Evolutionary conservation across 352 stramenopile species (phyloP).

Genomic region (Phytopythium ostracodes): DNA sequence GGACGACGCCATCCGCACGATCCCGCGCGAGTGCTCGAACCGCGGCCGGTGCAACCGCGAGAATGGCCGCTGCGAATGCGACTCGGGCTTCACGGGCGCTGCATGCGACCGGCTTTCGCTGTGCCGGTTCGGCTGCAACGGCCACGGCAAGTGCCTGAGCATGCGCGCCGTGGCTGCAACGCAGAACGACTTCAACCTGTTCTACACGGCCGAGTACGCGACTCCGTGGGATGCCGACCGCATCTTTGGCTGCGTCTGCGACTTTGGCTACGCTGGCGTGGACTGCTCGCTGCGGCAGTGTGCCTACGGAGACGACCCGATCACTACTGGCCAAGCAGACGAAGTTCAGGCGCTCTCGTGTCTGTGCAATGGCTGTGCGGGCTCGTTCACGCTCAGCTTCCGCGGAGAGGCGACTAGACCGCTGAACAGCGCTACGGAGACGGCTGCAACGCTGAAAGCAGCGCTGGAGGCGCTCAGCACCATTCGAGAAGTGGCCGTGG

Average conservation of each 20-base stretch:
- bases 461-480: slow-evolving; percentile 50
- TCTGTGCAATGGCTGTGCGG: slow-evolving; percentile 44
- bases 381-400: slow-evolving; percentile 64
- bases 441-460: slow-evolving; percentile 31
- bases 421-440: slow-evolving; percentile 38
- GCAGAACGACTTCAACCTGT: slow-evolving; percentile 61
- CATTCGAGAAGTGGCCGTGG: slow-evolving; percentile 44
- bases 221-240: slow-evolving; percentile 81
- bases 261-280: slow-evolving; percentile 83
- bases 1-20: slow-evolving; percentile 35
- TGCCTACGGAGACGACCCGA: slow-evolving; percentile 83
- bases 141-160: slow-evolving; percentile 86
- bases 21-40: slow-evolving; percentile 59
- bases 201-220: slow-evolving; percentile 50
- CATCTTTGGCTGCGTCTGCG: slow-evolving; percentile 86
- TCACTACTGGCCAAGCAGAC: slow-evolving; percentile 66
- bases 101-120: slow-evolving; percentile 60
- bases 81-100: slow-evolving; percentile 60
- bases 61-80: slow-evolving; percentile 77
- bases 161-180: slow-evolving; percentile 50
- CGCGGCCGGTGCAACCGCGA: slow-evolving; percentile 71
- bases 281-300: slow-evolving; percentile 86
- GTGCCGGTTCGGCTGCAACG: slow-evolving; percentile 84
- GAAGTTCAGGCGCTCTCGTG: slow-evolving; percentile 84
- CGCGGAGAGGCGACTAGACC: slow-evolving; percentile 44